Evolutionary conservation across 768 basidiomycete species (phyloP).

Genomic region (Boletus rubropictus): DNA sequence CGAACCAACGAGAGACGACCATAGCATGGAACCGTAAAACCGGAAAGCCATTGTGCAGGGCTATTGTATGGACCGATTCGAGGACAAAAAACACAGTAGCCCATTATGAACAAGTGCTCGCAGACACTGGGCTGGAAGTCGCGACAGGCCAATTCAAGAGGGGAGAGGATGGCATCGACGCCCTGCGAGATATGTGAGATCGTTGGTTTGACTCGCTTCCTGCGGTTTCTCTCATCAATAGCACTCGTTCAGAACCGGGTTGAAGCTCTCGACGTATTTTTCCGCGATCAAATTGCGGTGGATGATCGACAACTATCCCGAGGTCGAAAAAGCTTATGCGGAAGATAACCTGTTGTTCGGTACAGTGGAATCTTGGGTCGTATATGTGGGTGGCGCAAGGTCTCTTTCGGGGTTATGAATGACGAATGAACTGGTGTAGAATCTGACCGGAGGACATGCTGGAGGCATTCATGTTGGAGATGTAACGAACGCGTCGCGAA

Average conservation of each 20-base stretch:
- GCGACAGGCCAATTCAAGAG: constrained; percentile 59
- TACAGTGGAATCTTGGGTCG: constrained; percentile 95
- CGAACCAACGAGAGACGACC: constrained; percentile 95
- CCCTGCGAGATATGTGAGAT: constrained; percentile 62
- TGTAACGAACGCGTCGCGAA: constrained; percentile 94
- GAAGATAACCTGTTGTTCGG: constrained; percentile 82
- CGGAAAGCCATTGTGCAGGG: constrained; percentile 81
- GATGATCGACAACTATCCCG: constrained; percentile 86
- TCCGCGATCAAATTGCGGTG: constrained; percentile 94
- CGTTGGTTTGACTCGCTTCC: not conserved
- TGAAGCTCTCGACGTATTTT: constrained; percentile 97
- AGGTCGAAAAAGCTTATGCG: constrained; percentile 73
- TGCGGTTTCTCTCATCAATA: not conserved
- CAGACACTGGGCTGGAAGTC: constrained; percentile 70
- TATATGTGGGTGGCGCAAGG: constrained; percentile 55
- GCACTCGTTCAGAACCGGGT: constrained; percentile 59
- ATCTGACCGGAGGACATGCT: constrained; percentile 73
- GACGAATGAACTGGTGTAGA: constrained; percentile 38
- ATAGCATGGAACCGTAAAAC: constrained; percentile 89
- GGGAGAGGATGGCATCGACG: constrained; percentile 62
- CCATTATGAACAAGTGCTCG: constrained; percentile 69
- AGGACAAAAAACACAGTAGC: constrained; percentile 82
- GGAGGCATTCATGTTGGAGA: constrained; percentile 80
- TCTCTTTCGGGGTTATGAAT: not conserved
- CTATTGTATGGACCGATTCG: constrained; percentile 97